phyloP scores from a whole-genome alignment of 805 yeast species.

The Komagataella pastoris region DNA sequence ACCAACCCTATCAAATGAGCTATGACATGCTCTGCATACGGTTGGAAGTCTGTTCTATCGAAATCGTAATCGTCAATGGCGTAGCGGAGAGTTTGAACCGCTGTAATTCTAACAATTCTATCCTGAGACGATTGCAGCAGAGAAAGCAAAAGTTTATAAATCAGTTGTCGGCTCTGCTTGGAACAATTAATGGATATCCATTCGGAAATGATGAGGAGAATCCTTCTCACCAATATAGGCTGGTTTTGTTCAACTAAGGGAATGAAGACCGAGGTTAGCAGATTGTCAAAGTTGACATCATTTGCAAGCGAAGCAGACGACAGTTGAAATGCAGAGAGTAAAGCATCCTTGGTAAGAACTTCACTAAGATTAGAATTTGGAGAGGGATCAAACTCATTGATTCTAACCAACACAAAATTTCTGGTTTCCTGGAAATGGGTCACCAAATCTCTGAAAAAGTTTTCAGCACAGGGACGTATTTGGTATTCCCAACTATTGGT shows the following conservation, averaged over 20 bases:
- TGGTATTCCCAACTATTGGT: slow-evolving; percentile 72
- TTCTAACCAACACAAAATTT: slow-evolving; percentile 42
- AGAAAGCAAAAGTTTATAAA: slow-evolving; percentile 43
- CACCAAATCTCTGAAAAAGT: slow-evolving; percentile 65
- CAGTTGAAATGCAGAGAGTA: slow-evolving; percentile 71
- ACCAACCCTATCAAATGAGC: slow-evolving; percentile 35
- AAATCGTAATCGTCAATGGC: slow-evolving; percentile 84
- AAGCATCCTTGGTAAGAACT: slow-evolving; percentile 63
- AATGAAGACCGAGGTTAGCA: slow-evolving; percentile 46
- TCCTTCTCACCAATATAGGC: slow-evolving; percentile 54
- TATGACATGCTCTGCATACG: slow-evolving; percentile 44
- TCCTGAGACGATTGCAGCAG: slow-evolving; percentile 42
- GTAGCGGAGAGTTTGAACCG: slow-evolving; percentile 53
- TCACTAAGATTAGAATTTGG: slow-evolving; percentile 23
- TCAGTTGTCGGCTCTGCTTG: slow-evolving; percentile 36
- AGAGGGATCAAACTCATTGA: slow-evolving; percentile 1
- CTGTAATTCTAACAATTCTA: slow-evolving; percentile 67
- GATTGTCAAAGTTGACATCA: slow-evolving; percentile 52
- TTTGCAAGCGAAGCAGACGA: slow-evolving; percentile 56
- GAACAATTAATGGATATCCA: slow-evolving; percentile 68
- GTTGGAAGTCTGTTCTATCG: slow-evolving; percentile 49
- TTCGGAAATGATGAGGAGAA: slow-evolving; percentile 63
- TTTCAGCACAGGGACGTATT: slow-evolving; percentile 78
- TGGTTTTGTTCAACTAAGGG: slow-evolving; percentile 44
- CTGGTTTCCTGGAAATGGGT: slow-evolving; percentile 41